phyloP scores from a whole-genome alignment of 1,139 yeast genomes.

The Taiozyma onychis region DNA sequence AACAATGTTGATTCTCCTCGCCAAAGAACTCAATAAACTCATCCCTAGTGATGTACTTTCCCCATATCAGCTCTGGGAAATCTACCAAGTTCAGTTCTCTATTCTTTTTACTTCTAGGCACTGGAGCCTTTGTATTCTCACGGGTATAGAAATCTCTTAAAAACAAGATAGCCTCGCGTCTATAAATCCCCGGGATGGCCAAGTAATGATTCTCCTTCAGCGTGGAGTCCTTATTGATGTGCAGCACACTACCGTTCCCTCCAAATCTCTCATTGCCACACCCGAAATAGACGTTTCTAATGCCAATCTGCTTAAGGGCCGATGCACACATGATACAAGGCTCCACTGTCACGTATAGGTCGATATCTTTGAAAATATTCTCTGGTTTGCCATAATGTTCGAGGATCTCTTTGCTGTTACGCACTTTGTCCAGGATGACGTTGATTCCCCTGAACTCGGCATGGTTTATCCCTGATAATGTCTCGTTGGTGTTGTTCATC shows the following conservation, averaged over 20 bases:
- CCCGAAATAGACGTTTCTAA: slow-evolving; percentile 74
- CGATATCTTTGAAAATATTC: slow-evolving; percentile 42
- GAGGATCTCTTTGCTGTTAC: slow-evolving; percentile 12
- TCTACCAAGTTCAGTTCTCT: slow-evolving; percentile 63
- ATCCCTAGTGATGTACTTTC: slow-evolving; percentile 37
- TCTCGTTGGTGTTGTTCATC: slow-evolving; percentile 82
- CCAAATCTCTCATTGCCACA: slow-evolving; percentile 96
- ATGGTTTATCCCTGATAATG: slow-evolving; percentile 80
- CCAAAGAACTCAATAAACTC: slow-evolving; percentile 51
- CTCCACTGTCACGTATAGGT: slow-evolving; percentile 89
- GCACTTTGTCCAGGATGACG: slow-evolving; percentile 32
- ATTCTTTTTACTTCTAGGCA: slow-evolving; percentile 68
- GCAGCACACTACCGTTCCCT: slow-evolving; percentile 86
- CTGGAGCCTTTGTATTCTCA: slow-evolving; percentile 83
- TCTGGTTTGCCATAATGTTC: slow-evolving; percentile 14
- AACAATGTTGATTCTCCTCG: slow-evolving; percentile 29
- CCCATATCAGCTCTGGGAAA: slow-evolving; percentile 54
- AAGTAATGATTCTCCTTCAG: slow-evolving; percentile 35
- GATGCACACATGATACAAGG: slow-evolving; percentile 99
- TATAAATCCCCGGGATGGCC: slow-evolving; percentile 70
- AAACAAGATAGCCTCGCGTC: slow-evolving; percentile 79
- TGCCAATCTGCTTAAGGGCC: slow-evolving; percentile 75
- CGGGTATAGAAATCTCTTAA: slow-evolving; percentile 77
- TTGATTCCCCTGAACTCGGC: slow-evolving; percentile 88
- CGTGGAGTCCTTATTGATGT: slow-evolving; percentile 46